Base-by-base conservation (phyloP, 306 rosid genomes). In the Vigna unguiculata region DNA sequence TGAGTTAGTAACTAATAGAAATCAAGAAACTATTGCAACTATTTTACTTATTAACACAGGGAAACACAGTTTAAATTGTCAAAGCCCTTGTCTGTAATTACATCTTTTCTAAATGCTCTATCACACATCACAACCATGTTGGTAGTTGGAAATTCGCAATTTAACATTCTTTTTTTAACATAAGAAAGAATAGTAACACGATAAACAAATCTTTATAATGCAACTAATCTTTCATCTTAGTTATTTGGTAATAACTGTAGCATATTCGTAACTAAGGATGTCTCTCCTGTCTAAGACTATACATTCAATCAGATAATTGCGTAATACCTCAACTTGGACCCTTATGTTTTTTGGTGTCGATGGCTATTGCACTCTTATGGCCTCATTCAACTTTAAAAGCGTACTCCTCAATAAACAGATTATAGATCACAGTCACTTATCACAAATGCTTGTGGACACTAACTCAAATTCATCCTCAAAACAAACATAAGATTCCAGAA, bases 1-100 rank as follows among this genome's bases (percentile, higher is more conserved):
- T 28, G 69, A 30, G 30, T 70, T 45, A 28, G 24, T 43, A 68
- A 43, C 43, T 76, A 36, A 76, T 82, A 30, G 58, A 15, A 71
- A 77, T 16, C 38, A 28, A 63, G 65, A 77, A 4, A 59, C 48
- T 30, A 7, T 16, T 55, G 49, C 20, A 45, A 15, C 43, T 15
- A 70, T 34, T 69, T 59, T 19, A 70, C 34, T 69, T 41, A 22
- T n/a, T 28, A 62, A 47, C 2, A 17, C 48, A 54, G 6, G 40
- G 34, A 53, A 49, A 17, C 75, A 47, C 20, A 11, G 36, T 52
- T 43, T 8, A 43, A 68, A 58, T 47, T 21, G 16, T 32, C 60
- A 55, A 49, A 75, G 43, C 81, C 61, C 41, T 25, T 64, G 19
- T 63, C 38, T 7, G 36, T 34, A 5, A 32, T 41, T 58, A 65